Evolutionary conservation across 73 alveolate species (phyloP), one percentile per base, ranked within the genome.

Genomic region (Paramecium pentaurelia): DNA sequence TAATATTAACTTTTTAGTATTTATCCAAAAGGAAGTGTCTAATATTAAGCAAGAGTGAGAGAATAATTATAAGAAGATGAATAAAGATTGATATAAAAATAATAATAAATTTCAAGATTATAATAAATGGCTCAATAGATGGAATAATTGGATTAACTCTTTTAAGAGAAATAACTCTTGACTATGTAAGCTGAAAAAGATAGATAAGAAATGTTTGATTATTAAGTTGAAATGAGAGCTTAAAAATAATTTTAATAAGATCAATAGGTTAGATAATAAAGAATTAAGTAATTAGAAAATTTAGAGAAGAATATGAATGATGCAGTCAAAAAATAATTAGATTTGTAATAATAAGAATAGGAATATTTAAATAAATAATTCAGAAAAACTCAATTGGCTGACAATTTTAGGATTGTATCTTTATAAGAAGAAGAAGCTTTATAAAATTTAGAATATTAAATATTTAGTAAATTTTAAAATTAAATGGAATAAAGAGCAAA

Each of bases 201-300:
- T 27, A 80, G 91, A 47, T 58, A 80, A 25, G 91, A 80, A 36
- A 27, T 80, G 37, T 80, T 80, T 80, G 91, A 80, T 80, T 80
- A 80, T 27, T 80, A 80, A 80, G 75, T 49, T 6, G 91, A 80
- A 80, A 45, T 80, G 77, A 80, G 91, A 44, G 91, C 91, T 3
- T 27, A 80, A 22, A 42, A 80, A 11, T 14, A 80, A 45, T 80
- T 44, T 27, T 25, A 80, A 80, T 80, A 80, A 47, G 91, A 80
- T 32, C 27, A 80, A 20, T 45, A 42, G 32, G 38, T 80, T 20
- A 42, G 91, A 80, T 45, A 45, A 47, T 45, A 80, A 22, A 80
- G 91, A 45, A 47, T 80, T 44, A 80, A 80, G 2, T 44, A 80
- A 49, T 45, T 80, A 27, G 71, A 80, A 80, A 47, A 42, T 12